Percentiles rank a stretch among this genome's conserved stretches.
These are phyloP conservation scores for Phyllostachys edulis DNA, from an alignment of 176 grass and related monocot species.

Conservation along the genomic window DNA sequence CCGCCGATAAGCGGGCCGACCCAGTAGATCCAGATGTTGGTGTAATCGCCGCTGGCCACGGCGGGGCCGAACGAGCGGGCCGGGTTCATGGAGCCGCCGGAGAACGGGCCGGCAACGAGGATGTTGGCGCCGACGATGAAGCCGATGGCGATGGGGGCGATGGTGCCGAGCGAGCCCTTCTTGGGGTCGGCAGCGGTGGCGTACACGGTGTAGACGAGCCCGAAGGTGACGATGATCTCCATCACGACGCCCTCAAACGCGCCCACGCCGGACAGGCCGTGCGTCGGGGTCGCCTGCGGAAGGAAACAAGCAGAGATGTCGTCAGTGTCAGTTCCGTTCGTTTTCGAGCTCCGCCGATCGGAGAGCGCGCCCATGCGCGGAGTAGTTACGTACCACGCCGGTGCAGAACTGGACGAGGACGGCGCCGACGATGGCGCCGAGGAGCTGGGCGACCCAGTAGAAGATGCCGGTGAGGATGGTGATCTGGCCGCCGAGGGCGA, in stretches of 20 bases:
- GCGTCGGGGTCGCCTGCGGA: constrained; percentile 48
- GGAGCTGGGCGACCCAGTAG: constrained; percentile 78
- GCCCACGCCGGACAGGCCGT: constrained; percentile 62
- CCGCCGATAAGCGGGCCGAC: constrained; percentile 60
- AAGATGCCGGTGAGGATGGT: constrained; percentile 79
- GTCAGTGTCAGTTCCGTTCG: neutral
- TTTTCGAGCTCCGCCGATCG: neutral
- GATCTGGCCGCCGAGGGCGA: constrained; percentile 79
- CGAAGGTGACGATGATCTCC: constrained; percentile 77
- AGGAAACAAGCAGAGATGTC: neutral
- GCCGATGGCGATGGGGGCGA: constrained; percentile 62
- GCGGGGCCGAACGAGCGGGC: constrained; percentile 60
- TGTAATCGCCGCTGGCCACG: constrained; percentile 52
- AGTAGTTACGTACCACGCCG: constrained; percentile 38
- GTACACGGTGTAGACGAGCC: constrained; percentile 73
- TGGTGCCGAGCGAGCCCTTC: constrained; percentile 68
- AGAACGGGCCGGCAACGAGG: constrained; percentile 56
- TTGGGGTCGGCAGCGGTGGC: constrained; percentile 80
- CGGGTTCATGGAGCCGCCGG: constrained; percentile 64
- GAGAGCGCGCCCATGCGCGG: neutral
- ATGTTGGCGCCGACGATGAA: constrained; percentile 70
- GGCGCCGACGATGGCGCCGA: constrained; percentile 66
- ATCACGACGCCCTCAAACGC: constrained; percentile 70
- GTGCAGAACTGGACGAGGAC: constrained; percentile 61
- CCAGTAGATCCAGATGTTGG: constrained; percentile 59